These are phyloP conservation scores for Leptomonas seymouri DNA, from an alignment of 208 protist species.

Conservation along the genomic window DNA sequence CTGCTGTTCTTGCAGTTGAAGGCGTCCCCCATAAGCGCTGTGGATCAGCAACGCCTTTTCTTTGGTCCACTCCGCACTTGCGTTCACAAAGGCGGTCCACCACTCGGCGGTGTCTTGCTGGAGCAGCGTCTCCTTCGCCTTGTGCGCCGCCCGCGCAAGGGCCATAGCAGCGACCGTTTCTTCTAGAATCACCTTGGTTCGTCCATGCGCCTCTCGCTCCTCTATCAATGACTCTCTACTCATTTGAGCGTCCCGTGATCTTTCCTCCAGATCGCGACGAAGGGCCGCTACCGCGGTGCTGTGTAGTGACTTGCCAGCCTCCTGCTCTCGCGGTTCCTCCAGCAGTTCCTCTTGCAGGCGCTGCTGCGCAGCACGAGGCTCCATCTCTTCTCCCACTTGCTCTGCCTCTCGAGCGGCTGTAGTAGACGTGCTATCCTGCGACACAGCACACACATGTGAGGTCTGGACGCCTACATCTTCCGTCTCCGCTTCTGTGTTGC, in stretches of 20 bases:
- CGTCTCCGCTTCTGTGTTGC: background rate
- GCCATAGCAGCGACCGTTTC: background rate
- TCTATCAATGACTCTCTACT: background rate
- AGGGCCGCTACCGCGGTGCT: background rate
- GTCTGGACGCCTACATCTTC: background rate
- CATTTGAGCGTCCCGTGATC: background rate
- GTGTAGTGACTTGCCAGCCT: background rate
- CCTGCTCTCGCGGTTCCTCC: background rate
- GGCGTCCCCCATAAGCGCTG: background rate
- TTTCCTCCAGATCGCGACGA: background rate
- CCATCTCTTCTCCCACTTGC: background rate
- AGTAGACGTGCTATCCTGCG: background rate
- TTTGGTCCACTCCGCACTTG: background rate
- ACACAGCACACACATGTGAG: too few species aligned
- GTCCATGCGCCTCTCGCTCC: slow-evolving; percentile 5
- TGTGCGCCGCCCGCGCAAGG: background rate
- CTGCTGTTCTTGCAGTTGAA: background rate
- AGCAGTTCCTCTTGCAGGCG: background rate
- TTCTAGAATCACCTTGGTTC: background rate
- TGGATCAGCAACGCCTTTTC: background rate
- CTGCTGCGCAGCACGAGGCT: background rate
- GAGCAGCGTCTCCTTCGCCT: background rate
- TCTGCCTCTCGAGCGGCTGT: background rate
- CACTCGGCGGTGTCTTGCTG: slow-evolving; percentile 1
- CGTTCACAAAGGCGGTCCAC: background rate